A percentile compares a stretch with the other conserved stretches of the same genome.
Evolutionary conservation across 1,139 yeast genomes (phyloP).

Genomic region (Candida pseudocylindracea): DNA sequence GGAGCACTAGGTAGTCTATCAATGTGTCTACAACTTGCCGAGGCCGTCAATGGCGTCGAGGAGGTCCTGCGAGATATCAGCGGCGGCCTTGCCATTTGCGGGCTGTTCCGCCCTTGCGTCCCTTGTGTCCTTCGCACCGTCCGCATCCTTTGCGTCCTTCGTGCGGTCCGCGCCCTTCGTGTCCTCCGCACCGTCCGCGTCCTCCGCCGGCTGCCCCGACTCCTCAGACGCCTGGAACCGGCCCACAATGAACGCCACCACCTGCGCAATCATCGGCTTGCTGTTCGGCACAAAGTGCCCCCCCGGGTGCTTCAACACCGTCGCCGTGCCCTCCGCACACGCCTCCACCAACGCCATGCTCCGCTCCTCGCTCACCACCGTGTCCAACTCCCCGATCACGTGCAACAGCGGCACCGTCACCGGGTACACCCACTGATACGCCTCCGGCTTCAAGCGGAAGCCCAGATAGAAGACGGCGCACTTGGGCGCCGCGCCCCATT

Average conservation of each 20-base stretch:
- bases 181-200: too few species aligned
- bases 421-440: constrained; percentile 11
- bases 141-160: too few species aligned
- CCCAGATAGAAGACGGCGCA: constrained; percentile 67
- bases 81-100: too few species aligned
- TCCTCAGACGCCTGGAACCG: too few species aligned
- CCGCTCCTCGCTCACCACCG: constrained; percentile 64
- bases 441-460: constrained; percentile 31
- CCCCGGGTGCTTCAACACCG: constrained; percentile 50
- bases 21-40: too few species aligned
- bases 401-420: constrained; percentile 22
- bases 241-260: constrained; percentile 25
- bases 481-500: constrained; percentile 19
- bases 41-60: too few species aligned
- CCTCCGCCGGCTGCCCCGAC: too few species aligned
- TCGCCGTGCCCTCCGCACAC: constrained; percentile 18
- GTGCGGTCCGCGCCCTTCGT: too few species aligned
- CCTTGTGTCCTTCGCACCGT: too few species aligned
- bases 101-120: too few species aligned
- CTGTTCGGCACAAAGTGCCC: constrained; percentile 77
- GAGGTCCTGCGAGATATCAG: too few species aligned
- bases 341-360: constrained; percentile 32
- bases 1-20: constrained; percentile 41
- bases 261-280: constrained; percentile 32
- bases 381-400: constrained; percentile 71